Base-by-base conservation (phyloP, 2,329 filamentous ascomycete species). In the Beauveria varroae region DNA sequence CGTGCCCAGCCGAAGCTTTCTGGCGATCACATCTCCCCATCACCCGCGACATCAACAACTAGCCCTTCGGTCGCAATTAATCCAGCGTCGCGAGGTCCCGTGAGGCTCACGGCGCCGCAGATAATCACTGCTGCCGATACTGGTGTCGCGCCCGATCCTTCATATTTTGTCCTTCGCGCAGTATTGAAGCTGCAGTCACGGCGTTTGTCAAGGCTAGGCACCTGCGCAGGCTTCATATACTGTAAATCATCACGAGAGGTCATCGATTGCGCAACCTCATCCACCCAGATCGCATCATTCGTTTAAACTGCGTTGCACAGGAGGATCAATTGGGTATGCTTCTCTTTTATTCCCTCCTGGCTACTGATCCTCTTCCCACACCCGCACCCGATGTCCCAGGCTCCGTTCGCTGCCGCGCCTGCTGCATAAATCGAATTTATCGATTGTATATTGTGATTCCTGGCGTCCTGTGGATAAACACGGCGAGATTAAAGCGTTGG, bases 381-480 rank as follows among this genome's bases (percentile, higher is more conserved):
- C 51, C 50, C 44, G 50, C 61, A 52, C 22, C 34, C 41, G 56
- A 41, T 30, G 20, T 28, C 26, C 43, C 61, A 44, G 37, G 51
- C 34, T 20, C 53, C 44, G 18, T 30, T 40, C 44, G 55, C 40
- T 57, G 53, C 41, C 51, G 40, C 47, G 14, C 37, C 46, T 60
- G 56, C 26, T 55, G 44, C 34, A 47, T 62, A 63, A 56, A 55
- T 57, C 50, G 51, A 60, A 60, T n/a, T 60, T 24, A 28, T 53
- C 60, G 60, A 57, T 46, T 62, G 60, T 62, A 62, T 58, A 62
- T 58, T 62, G 60, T 62, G 60, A 62, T 52, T 40, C 18, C 53
- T 58, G 53, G 47, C 47, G 12, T 57, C 26, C 10, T 57, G 53
- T 62, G 60, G 60, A 58, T 62, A 62, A 62, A 40, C 60, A 62